phyloP scores from a whole-genome alignment of 257 asterid species.

The Mentha longifolia region DNA sequence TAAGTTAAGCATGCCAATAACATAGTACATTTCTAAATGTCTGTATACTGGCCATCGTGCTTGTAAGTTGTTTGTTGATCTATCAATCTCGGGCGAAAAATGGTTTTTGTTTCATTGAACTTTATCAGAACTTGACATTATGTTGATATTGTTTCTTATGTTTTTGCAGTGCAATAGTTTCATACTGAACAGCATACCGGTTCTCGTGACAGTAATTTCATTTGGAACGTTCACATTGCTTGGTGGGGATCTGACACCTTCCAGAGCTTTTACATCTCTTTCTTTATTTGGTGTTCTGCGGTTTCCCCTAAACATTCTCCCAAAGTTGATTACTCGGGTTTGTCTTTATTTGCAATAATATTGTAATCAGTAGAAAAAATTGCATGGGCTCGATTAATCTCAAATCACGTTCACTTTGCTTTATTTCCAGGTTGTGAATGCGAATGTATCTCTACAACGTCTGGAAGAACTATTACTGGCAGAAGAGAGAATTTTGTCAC shows the following conservation, averaged over 20 bases:
- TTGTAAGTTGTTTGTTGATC: slow-evolving; percentile 13
- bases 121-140: slow-evolving; percentile 29
- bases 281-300: slow-evolving; percentile 81
- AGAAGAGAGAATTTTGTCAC: slow-evolving; percentile 74
- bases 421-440: slow-evolving; percentile 77
- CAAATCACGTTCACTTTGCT: neutral
- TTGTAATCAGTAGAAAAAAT: neutral
- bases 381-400: neutral
- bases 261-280: slow-evolving; percentile 89
- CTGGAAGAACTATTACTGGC: slow-evolving; percentile 81
- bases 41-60: slow-evolving; percentile 3
- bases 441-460: slow-evolving; percentile 84
- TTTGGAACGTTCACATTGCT: slow-evolving; percentile 78
- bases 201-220: slow-evolving; percentile 80
- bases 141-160: slow-evolving; percentile 27
- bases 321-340: slow-evolving; percentile 90
- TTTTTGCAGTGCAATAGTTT: slow-evolving; percentile 78
- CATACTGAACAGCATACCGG: slow-evolving; percentile 82
- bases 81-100: slow-evolving; percentile 23
- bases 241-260: slow-evolving; percentile 89
- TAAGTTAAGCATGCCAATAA: neutral
- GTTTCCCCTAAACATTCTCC: slow-evolving; percentile 78
- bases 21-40: slow-evolving; percentile 11
- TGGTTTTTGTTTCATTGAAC: neutral
- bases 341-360: slow-evolving; percentile 25